Evolutionary conservation across 1,139 yeast genomes (phyloP), one percentile per base, ranked within the genome.

Genomic region (Candida sp.): DNA sequence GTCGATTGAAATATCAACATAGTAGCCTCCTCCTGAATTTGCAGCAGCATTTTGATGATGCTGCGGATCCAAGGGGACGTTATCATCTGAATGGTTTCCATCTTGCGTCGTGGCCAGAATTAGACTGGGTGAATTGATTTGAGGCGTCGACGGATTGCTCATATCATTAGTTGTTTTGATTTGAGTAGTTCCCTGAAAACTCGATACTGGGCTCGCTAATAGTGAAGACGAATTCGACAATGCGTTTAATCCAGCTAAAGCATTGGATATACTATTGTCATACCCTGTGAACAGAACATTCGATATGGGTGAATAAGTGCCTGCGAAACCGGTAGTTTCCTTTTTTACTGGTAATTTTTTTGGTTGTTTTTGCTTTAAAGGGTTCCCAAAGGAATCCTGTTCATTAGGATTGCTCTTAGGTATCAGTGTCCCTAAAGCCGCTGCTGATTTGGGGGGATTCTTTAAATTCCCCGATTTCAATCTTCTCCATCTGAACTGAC

Each of bases 401-500:
- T 39, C 43, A 8, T 41, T 41, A 22, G 46, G 48, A 37, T 44
- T 47, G 27, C 43, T 48, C 39, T 45, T 48, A 47, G 36, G 46
- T 36, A 44, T 51, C 44, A 47, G 48, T 22, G 46, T 43, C 11
- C 58, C 58, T 39, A 53, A 48, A 5, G 60, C 57, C 25, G 64
- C 54, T 22, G 66, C 73, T 40, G 74, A 68, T 49, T 75, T 75
- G 4, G 83, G 80, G 5, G 78, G 77, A 51, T 73, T 73, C 61
- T 82, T 82, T 53, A 82, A 65, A 51, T 80, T 79, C 1, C 87
- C 87, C 9, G 81, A 75, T 60, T 81, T 79, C 46, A 86, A 70
- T 46, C 91, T 63, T 62, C 91, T 74, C 91, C 91, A 84, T 56
- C 91, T 73, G 55, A 84, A 84, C 61, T 84, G 91, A 52, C 90